Evolutionary conservation across 805 yeast species (phyloP).

Genomic region (Schizosaccharomyces cryophilus): DNA sequence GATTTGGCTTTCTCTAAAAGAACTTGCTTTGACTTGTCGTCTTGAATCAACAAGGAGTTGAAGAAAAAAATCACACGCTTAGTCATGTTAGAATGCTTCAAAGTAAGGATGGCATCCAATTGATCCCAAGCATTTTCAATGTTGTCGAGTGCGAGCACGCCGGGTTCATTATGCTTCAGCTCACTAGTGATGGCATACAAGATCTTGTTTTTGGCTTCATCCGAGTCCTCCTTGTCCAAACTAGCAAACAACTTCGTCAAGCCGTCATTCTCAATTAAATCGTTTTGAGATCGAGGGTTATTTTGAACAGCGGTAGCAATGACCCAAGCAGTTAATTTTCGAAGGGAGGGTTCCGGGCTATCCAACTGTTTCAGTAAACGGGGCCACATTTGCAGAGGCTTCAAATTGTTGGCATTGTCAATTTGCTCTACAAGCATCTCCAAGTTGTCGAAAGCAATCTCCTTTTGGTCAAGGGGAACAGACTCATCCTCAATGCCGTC

Average conservation of each 20-base stretch:
- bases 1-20: background rate
- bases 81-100: no score
- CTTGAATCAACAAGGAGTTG: background rate
- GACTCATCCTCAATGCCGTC: constrained; percentile 32
- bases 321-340: constrained; percentile 40
- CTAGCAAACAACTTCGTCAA: constrained; percentile 13
- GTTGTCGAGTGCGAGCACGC: constrained; percentile 29
- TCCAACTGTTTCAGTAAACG: constrained; percentile 32
- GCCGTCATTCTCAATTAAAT: constrained; percentile 10
- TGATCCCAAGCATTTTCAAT: constrained; percentile 33
- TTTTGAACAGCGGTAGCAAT: constrained; percentile 87
- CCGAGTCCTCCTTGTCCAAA: constrained; percentile 10
- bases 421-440: constrained; percentile 82
- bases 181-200: constrained; percentile 55
- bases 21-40: background rate
- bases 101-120: constrained; percentile 1
- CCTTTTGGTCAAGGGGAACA: constrained; percentile 35
- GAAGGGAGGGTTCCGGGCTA: constrained; percentile 21
- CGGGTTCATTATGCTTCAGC: constrained; percentile 39
- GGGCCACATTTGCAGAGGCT: constrained; percentile 61
- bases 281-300: constrained; percentile 46
- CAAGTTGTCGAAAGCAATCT: constrained; percentile 65
- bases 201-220: constrained; percentile 31
- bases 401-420: constrained; percentile 85
- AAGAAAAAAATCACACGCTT: background rate